A percentile compares a stretch with the other conserved stretches of the same genome.
Evolutionary conservation across 345 rosid genomes (phyloP).

Genomic region (Erysimum cheiranthoides): DNA sequence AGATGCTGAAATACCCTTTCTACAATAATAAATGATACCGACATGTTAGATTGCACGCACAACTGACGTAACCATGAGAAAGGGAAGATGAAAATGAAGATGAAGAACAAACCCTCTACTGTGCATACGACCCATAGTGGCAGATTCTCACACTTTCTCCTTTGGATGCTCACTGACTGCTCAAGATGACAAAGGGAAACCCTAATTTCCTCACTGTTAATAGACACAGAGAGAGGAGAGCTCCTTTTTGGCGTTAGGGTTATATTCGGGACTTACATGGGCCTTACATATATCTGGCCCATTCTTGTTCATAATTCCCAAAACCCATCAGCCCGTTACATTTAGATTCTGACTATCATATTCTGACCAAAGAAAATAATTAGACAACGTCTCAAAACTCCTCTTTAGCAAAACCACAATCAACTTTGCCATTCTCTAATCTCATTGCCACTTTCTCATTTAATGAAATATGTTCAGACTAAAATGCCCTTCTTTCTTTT

Average conservation of each 20-base stretch:
- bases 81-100: background rate
- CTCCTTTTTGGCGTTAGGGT: constrained; percentile 17
- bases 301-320: background rate
- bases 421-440: too few relatives aligned
- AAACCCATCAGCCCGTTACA: background rate
- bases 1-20: constrained; percentile 93
- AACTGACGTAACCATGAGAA: background rate
- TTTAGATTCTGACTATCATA: too few relatives aligned
- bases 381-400: too few relatives aligned
- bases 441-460: too few relatives aligned
- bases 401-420: too few relatives aligned
- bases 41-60: constrained; percentile 3
- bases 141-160: constrained; percentile 11
- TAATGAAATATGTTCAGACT: too few relatives aligned
- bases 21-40: constrained; percentile 25
- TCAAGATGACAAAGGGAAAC: constrained; percentile 7
- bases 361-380: too few relatives aligned
- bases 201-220: background rate
- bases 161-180: constrained; percentile 23
- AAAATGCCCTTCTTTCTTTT: too few relatives aligned
- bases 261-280: constrained; percentile 16
- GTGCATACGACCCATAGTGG: constrained; percentile 92
- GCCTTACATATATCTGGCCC: constrained; percentile 28
- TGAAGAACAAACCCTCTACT: constrained; percentile 60
- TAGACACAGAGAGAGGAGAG: background rate